Evolutionary conservation across 352 stramenopile species (phyloP).

Genomic region (Blastocystis sp.): DNA sequence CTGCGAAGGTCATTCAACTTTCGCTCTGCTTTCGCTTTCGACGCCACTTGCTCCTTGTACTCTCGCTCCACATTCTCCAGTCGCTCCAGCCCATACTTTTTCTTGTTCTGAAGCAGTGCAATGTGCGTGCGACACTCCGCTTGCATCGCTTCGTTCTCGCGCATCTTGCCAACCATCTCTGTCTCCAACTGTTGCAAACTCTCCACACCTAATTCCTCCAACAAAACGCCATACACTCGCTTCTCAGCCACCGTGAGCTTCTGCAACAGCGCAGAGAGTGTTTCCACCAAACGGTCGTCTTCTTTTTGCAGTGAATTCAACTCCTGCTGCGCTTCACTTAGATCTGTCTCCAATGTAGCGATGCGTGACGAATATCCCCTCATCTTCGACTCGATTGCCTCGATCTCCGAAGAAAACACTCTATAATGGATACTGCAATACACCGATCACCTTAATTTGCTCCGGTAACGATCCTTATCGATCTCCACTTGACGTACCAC

Average conservation of each 20-base stretch:
- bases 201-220: conserved; percentile 52
- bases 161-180: neutral
- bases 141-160: conserved; percentile 54
- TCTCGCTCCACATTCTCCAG: neutral
- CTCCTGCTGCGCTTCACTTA: conserved; percentile 66
- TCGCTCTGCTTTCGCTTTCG: neutral
- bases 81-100: neutral
- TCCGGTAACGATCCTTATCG: neutral
- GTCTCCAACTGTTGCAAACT: conserved; percentile 3
- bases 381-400: conserved; percentile 67
- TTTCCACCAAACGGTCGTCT: conserved; percentile 65
- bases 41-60: neutral
- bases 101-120: conserved; percentile 46
- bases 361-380: conserved; percentile 63
- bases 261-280: neutral
- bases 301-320: conserved; percentile 66
- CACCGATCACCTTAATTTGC: neutral
- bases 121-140: conserved; percentile 49
- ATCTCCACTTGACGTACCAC: neutral
- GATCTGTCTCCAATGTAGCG: conserved; percentile 66
- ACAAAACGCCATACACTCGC: conserved; percentile 58
- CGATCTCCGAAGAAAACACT: conserved; percentile 66
- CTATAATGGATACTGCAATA: neutral
- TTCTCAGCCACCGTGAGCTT: conserved; percentile 13
- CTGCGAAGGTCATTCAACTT: conserved; percentile 63